Percentiles rank a stretch among this genome's conserved stretches.
Conservation (phyloP, 2,329 filamentous ascomycete genomes). For the Neonectria ditissima region DNA sequence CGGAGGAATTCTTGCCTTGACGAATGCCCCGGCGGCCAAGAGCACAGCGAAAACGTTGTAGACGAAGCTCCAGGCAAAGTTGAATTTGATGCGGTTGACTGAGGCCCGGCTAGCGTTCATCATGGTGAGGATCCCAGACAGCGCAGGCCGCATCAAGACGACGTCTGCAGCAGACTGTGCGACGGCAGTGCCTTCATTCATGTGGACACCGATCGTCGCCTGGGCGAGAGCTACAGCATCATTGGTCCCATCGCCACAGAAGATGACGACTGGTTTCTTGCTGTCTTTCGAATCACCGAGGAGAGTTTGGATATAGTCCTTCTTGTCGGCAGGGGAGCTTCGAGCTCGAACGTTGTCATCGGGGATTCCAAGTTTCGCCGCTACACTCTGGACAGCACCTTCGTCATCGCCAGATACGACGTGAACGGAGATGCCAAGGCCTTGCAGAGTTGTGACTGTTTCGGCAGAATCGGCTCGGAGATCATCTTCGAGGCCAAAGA, state of each 20-base stretch:
- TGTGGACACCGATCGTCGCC: slow-evolving; percentile 77
- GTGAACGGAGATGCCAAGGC: slow-evolving; percentile 57
- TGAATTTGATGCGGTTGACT: slow-evolving; percentile 68
- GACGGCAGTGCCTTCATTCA: slow-evolving; percentile 72
- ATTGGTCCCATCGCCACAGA: slow-evolving; percentile 84
- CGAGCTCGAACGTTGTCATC: slow-evolving; percentile 53
- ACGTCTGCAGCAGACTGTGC: slow-evolving; percentile 76
- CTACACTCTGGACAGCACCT: slow-evolving; percentile 58
- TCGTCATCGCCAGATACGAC: slow-evolving; percentile 66
- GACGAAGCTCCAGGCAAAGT: slow-evolving; percentile 76
- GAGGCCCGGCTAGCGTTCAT: slow-evolving; percentile 65
- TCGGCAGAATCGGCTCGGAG: slow-evolving; percentile 57
- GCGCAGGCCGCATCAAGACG: slow-evolving; percentile 69
- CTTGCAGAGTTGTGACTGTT: slow-evolving; percentile 52
- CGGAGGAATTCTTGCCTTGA: slow-evolving; percentile 64
- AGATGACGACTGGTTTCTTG: slow-evolving; percentile 65
- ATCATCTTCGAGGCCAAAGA: slow-evolving; percentile 61
- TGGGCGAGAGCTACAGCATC: slow-evolving; percentile 79
- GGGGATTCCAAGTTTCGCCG: slow-evolving; percentile 55
- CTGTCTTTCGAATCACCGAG: slow-evolving; percentile 34
- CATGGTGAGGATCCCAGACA: slow-evolving; percentile 68
- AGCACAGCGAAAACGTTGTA: slow-evolving; percentile 79
- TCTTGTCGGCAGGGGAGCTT: slow-evolving; percentile 60
- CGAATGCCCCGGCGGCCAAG: slow-evolving; percentile 74
- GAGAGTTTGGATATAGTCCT: slow-evolving; percentile 56